Base-by-base conservation (phyloP, 805 yeast species). In the Yamadazyma kitorensis region DNA sequence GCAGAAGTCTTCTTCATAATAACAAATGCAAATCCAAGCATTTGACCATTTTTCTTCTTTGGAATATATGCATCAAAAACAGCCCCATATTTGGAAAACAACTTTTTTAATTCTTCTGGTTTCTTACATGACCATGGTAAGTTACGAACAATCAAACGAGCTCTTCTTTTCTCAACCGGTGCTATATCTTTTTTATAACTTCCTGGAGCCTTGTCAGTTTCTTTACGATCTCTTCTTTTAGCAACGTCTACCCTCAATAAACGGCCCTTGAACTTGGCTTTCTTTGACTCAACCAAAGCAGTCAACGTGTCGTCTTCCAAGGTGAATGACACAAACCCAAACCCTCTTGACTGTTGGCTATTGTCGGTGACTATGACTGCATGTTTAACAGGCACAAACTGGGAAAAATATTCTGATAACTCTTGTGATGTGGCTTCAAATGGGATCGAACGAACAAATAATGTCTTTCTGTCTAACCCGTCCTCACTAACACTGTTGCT, bases 1-100 rank as follows among this genome's bases (percentile, higher is more conserved):
- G 82, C 78, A 18, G 76, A 62, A 42, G 78, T 70, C 51, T 82
- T 86, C 52, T 78, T 78, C 95, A 93, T 84, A 1, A 93, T 83
- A 7, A 93, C 88, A 58, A 93, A 93, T 0, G 88, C 98, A 72
- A 91, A 93, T 8, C 98, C 98, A 40, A 82, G 68, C 93, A 93
- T 84, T 55, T 76, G 80, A 11, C 96, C 96, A 31, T 87, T 94
- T 30, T 75, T 72, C 52, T 85, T 86, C 51, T 86, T 78, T 29
- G 98, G 98, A 46, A 93, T 86, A 47, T 79, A 78, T 0, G 91
- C 95, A 52, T 88, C 96, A 17, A 76, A 78, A 22, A 93, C 96
- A 18, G 84, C 81, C 33, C 98, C 98, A 54, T 66, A 93, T 51
- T 78, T 78, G 37, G 72, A 61, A 54, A 93, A 93, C 6, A 79